Evolutionary conservation across 352 stramenopile species (phyloP), one percentile per base, ranked within the genome.

Genomic region (Phytopythium montanum): DNA sequence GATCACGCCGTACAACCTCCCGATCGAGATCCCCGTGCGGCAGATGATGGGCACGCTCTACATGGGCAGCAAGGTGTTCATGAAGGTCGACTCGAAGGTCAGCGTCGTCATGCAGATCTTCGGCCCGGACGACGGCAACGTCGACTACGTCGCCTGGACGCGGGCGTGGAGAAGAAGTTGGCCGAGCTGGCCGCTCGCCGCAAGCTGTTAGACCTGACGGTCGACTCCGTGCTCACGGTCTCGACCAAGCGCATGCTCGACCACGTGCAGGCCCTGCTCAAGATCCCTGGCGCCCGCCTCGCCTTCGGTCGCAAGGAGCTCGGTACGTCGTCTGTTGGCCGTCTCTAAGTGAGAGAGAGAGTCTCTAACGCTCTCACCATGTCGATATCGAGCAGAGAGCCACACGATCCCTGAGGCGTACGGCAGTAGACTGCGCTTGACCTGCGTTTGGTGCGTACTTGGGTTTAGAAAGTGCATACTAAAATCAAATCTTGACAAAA

Each of bases 1-100:
- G 23, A 96, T 99, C 54, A 95, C 95, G 59, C 97, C 97, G 10
- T 99, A 99, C 78, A 99, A 99, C 76, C 99, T 99, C 69, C 97
- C 68, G 42, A 99, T 81, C 65, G 95, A 99, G 75, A 99, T 99
- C 75, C 96, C 97, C 1, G 86, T 98, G 56, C 83, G 99, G n/a
- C 97, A 99, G 81, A 75, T 99, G 46, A 98, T 99, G 92, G 97
- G 97, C 16, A 90, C 96, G 19, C 79, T 99, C 2, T 99, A 91
- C 75, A 99, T 99, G 97, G 97, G 97, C 55, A 99, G 99, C 81
- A 99, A 99, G 69, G 90, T 97, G 36, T 77, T 93, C 26, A 72
- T 99, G 36, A 99, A 98, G 76, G 89, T 97, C 34, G 90, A 96
- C 63, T 96, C 96, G 50, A 97, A 98, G 78, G 94, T 98, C 46